These are phyloP conservation scores for Calocybe gangraenosa DNA, from an alignment of 768 basidiomycete species.

Conservation along the genomic window DNA sequence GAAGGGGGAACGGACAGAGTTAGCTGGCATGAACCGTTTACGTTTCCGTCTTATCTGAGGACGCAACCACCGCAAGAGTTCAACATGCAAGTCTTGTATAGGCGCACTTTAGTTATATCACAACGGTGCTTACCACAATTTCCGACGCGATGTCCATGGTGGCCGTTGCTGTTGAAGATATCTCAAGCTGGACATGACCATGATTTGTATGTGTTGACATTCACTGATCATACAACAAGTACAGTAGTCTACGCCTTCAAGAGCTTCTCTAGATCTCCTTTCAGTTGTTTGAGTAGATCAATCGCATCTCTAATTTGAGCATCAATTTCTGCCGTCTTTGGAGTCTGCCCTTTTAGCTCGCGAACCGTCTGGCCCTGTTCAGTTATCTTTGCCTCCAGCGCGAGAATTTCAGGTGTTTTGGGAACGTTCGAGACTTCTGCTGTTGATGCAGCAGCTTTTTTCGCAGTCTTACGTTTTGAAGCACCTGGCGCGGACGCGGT, in stretches of 20 bases:
- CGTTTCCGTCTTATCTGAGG: slow-evolving; percentile 3
- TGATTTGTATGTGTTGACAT: no score
- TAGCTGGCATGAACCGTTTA: not conserved
- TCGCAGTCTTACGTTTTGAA: slow-evolving; percentile 55
- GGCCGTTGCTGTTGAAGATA: no score
- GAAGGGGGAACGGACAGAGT: slow-evolving; percentile 38
- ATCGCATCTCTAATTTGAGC: slow-evolving; percentile 59
- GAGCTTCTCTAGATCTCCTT: slow-evolving; percentile 45
- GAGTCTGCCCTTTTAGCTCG: slow-evolving; percentile 58
- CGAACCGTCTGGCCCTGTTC: slow-evolving; percentile 76
- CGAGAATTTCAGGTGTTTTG: slow-evolving; percentile 69
- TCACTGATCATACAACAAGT: no score
- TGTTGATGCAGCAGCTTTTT: slow-evolving; percentile 40
- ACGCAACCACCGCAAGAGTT: no score
- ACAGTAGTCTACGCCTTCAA: not conserved
- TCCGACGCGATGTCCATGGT: not conserved
- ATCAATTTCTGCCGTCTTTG: slow-evolving; percentile 59
- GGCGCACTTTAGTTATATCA: no score
- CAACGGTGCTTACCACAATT: not conserved
- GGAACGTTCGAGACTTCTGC: slow-evolving; percentile 41
- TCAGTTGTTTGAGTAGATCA: slow-evolving; percentile 60
- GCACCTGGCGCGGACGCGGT: slow-evolving; percentile 39
- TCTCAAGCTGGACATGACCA: no score
- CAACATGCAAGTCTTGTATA: no score
- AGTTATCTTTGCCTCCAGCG: slow-evolving; percentile 69